Base-by-base conservation (phyloP, 345 rosid species). In the Diplotaxis tenuifolia region DNA sequence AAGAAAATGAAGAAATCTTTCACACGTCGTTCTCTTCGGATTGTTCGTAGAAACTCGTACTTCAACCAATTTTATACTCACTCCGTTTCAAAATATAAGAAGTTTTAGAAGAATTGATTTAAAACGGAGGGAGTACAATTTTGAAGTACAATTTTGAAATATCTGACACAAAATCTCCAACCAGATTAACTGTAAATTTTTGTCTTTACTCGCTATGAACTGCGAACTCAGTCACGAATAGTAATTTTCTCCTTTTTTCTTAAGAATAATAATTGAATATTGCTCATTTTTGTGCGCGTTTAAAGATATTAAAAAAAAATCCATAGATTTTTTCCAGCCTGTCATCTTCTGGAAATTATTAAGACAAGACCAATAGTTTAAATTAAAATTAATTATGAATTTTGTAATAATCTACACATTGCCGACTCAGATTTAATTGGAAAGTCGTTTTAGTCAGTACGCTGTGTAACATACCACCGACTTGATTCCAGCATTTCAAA, bases 381-480 rank as follows among this genome's bases (percentile, higher is more conserved):
- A n/a, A n/a, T n/a, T n/a, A n/a, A n/a, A n/a, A n/a, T n/a, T n/a
- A 31, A 62, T 12, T 60, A 50, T 4, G 4, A 52, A 4, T 27
- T 4, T 27, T 16, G 68, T 75, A 59, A 45, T 76, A 70, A 63
- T 64, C 80, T 76, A 76, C 71, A 25, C 75, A 76, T 70, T 31
- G 47, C 67, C 71, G 23, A 76, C 27, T 64, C 80, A 64, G 71
- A 76, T 64, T 49, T 70, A 47, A 32, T 57, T 76, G 45, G 56
- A 56, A 76, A 64, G 67, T 76, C 75, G 62, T 70, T 69, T 29
- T 70, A 34, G 71, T 76, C 75, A 70, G 45, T 45, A 62, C 60
- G 15, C 21, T 55, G 60, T 55, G 60, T 69, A 56, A 64, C 75
- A 57, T 64, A 76, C 27, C 80, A 76, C 71, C 75, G 72, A 70